Evolutionary conservation across 257 asterid genomes (phyloP), one percentile per base, ranked within the genome.

Genomic region (Penstemon eatonii): DNA sequence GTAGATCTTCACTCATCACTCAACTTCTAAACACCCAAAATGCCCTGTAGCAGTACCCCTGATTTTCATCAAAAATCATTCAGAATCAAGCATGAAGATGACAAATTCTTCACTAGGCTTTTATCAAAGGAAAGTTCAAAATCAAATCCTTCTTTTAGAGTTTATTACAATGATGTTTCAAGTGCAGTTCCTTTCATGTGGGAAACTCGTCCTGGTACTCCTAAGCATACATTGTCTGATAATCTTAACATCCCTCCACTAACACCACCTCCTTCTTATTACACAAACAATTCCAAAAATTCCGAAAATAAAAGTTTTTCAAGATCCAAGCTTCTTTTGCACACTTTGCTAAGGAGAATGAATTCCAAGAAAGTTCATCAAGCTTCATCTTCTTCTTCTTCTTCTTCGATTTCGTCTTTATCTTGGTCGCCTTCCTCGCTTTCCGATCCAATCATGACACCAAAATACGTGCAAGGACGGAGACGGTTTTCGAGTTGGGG

Each of bases 161-260:
- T 83, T 8, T 84, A 84, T 72, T 81, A 79, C 62, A 79, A 82
- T 44, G 80, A 72, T 49, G 81, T 74, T 4, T 43, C 86, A 0
- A 64, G 84, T 43, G 69, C 81, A 33, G 83, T 84, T 18, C 89
- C 89, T 8, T 84, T 84, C 78, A 59, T 44, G 36, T 83, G 88
- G 88, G 88, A 83, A 12, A 75, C 84, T 2, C 52, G 78, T 60
- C 88, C 88, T 0, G 88, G 88, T 37, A 83, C 88, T 0, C 88
- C 88, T 0, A 83, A 83, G 45, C 88, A 80, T 67, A 7, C n/a
- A 1, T 70, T 72, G 8, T 56, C 72, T 0, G 67, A 54, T 0
- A 42, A 61, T 1, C 39, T 7, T 3, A 37, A 57, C 49, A 39
- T 70, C 5, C 88, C 88, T 18, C 88, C 85, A 0, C 82, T 83